Conservation (phyloP, 768 basidiomycete species). For the Boletus insuetus region DNA sequence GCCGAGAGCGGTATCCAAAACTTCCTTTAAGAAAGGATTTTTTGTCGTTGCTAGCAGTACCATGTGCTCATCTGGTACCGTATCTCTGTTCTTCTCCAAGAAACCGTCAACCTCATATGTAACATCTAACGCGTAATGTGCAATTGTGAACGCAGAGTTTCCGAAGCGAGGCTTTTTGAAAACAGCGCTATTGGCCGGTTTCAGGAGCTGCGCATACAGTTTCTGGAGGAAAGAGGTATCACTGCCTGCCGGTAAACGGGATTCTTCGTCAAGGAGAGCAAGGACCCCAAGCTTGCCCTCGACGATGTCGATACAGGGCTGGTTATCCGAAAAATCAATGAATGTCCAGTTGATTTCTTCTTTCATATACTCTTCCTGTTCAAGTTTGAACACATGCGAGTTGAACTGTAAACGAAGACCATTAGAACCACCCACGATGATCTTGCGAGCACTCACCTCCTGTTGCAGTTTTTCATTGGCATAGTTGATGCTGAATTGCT, state of each 20-base stretch:
- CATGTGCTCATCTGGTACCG: slow-evolving; percentile 98
- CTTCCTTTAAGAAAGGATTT: slow-evolving; percentile 92
- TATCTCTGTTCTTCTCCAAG: slow-evolving; percentile 98
- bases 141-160: slow-evolving; percentile 94
- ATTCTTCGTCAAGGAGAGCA: slow-evolving; percentile 95
- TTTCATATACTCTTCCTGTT: slow-evolving; percentile 98
- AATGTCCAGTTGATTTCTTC: slow-evolving; percentile 99
- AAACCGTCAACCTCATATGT: slow-evolving; percentile 99
- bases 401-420: slow-evolving; percentile 67
- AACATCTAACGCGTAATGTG: slow-evolving; percentile 97
- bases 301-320: slow-evolving; percentile 97
- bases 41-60: slow-evolving; percentile 78
- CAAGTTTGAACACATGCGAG: slow-evolving; percentile 98
- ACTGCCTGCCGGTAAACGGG: slow-evolving; percentile 89
- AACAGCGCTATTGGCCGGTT: slow-evolving; percentile 80
- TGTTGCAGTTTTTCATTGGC: slow-evolving; percentile 98
- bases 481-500: slow-evolving; percentile 99
- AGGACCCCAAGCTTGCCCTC: slow-evolving; percentile 96
- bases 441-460: slow-evolving; percentile 56
- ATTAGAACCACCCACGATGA: slow-evolving; percentile 11
- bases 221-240: slow-evolving; percentile 94
- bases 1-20: slow-evolving; percentile 84
- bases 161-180: slow-evolving; percentile 99
- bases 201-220: slow-evolving; percentile 78
- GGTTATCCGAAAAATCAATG: slow-evolving; percentile 99